A percentile compares a stretch with the other conserved stretches of the same genome.
phyloP scores from a whole-genome alignment of 2,329 filamentous ascomycete genomes.

The Aspergillus ruber region DNA sequence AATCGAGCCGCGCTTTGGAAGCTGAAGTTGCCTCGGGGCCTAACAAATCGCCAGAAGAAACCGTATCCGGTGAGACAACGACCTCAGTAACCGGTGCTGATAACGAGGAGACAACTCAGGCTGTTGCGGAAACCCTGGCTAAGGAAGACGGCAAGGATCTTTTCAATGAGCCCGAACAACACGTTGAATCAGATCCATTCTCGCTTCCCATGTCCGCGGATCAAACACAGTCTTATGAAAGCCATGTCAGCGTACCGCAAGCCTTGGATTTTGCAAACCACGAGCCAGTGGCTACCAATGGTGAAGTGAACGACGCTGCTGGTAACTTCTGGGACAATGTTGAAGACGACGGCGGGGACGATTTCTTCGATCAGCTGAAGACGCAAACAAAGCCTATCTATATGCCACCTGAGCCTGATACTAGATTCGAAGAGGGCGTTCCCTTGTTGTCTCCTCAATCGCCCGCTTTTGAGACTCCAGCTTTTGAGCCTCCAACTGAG shows the following conservation, averaged over 20 bases:
- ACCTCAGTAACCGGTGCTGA: not conserved
- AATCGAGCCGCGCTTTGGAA: not conserved
- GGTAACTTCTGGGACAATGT: constrained; percentile 39
- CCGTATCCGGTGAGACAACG: not conserved
- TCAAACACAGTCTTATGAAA: not conserved
- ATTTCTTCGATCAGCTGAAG: constrained; percentile 56
- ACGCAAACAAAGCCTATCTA: constrained; percentile 35
- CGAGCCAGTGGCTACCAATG: constrained; percentile 5
- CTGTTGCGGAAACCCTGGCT: not conserved
- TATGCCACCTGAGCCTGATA: constrained; percentile 40
- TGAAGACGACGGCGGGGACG: constrained; percentile 44
- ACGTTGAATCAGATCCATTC: not conserved
- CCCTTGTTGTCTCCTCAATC: constrained; percentile 47
- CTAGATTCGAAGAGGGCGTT: constrained; percentile 64
- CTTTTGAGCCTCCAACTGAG: constrained; percentile 12
- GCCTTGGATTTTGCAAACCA: constrained; percentile 3
- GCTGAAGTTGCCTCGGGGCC: not conserved
- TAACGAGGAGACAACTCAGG: not conserved
- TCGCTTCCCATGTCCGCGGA: not conserved
- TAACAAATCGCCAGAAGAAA: not conserved
- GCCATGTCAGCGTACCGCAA: constrained; percentile 1
- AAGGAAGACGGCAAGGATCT: not conserved
- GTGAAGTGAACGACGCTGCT: constrained; percentile 9
- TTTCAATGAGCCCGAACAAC: not conserved
- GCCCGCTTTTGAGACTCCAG: constrained; percentile 17